Percentiles rank a stretch among this genome's conserved stretches.
phyloP scores from a whole-genome alignment of 495 filamentous ascomycete species.

The Penicillium bovifimosum region DNA sequence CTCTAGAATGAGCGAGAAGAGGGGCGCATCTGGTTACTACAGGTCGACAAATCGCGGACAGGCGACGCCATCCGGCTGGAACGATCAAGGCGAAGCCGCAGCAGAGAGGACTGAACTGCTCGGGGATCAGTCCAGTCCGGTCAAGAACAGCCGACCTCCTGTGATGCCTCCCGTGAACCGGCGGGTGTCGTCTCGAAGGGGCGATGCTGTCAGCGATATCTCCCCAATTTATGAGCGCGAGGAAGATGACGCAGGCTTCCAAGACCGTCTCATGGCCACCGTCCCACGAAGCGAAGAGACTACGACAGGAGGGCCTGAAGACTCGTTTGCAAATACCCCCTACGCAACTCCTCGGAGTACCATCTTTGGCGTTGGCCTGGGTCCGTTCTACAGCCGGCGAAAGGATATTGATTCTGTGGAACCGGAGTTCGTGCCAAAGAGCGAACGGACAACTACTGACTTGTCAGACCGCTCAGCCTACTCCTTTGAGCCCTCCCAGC shows the following conservation, averaged over 20 bases:
- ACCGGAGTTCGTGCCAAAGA: slow-evolving; percentile 42
- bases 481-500: slow-evolving; percentile 23
- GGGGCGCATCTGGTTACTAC: slow-evolving; percentile 26
- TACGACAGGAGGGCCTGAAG: slow-evolving; percentile 18
- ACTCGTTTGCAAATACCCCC: slow-evolving; percentile 24
- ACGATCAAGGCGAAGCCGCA: slow-evolving; percentile 25
- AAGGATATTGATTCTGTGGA: slow-evolving; percentile 17
- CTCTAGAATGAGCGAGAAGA: slow-evolving; percentile 25
- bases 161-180: slow-evolving; percentile 6
- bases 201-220: slow-evolving; percentile 47
- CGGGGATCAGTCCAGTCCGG: slow-evolving; percentile 51
- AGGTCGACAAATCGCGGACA: slow-evolving; percentile 34
- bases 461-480: slow-evolving; percentile 48
- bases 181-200: slow-evolving; percentile 30
- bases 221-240: slow-evolving; percentile 70
- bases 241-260: slow-evolving; percentile 47
- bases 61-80: slow-evolving; percentile 22
- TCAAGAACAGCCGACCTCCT: slow-evolving; percentile 35
- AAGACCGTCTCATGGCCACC: slow-evolving; percentile 22
- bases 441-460: slow-evolving; percentile 52
- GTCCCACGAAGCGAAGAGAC: slow-evolving; percentile 9
- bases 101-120: slow-evolving; percentile 54
- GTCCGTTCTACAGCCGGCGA: slow-evolving; percentile 24
- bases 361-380: slow-evolving; percentile 24
- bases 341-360: slow-evolving; percentile 29